A percentile compares a stretch with the other conserved stretches of the same genome.
These are phyloP conservation scores for Prunus mongolica DNA, from an alignment of 306 rosid genomes.

Conservation along the genomic window DNA sequence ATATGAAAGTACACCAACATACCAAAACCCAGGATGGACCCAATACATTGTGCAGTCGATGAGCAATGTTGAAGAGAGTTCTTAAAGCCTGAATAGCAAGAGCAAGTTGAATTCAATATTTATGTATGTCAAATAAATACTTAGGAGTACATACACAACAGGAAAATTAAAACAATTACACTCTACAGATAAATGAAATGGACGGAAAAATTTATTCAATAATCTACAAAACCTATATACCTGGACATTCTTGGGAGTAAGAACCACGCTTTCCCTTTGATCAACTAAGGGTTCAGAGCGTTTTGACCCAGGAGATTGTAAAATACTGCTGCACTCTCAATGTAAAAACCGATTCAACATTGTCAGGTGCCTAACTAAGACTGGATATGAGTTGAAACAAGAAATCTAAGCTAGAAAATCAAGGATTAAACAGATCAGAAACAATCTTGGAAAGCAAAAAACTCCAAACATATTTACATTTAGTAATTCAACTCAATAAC, in stretches of 20 bases:
- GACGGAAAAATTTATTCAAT: neutral
- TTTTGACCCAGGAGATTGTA: conserved; percentile 80
- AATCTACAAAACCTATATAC: conserved; percentile 33
- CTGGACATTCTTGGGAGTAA: conserved; percentile 97
- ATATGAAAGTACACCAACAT: conserved; percentile 31
- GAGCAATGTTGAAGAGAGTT: conserved; percentile 96
- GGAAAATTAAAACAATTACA: conserved; percentile 16
- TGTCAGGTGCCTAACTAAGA: conserved; percentile 30
- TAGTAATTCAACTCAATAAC: neutral
- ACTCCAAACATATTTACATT: neutral
- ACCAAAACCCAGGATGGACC: conserved; percentile 99
- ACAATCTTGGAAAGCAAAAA: neutral
- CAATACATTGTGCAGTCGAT: conserved; percentile 88
- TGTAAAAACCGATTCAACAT: conserved; percentile 37
- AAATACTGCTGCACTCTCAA: conserved; percentile 52
- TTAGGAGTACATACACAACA: conserved; percentile 1
- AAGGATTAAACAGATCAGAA: neutral
- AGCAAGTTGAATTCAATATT: conserved; percentile 15
- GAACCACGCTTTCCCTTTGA: conserved; percentile 76
- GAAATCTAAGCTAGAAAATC: neutral
- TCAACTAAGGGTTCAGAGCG: conserved; percentile 69
- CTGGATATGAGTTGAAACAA: neutral
- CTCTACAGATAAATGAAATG: conserved; percentile 1
- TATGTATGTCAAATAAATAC: neutral
- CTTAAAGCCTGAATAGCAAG: conserved; percentile 74